Conservation (phyloP, 73 alveolate species). For the Paramecium caudatum region DNA sequence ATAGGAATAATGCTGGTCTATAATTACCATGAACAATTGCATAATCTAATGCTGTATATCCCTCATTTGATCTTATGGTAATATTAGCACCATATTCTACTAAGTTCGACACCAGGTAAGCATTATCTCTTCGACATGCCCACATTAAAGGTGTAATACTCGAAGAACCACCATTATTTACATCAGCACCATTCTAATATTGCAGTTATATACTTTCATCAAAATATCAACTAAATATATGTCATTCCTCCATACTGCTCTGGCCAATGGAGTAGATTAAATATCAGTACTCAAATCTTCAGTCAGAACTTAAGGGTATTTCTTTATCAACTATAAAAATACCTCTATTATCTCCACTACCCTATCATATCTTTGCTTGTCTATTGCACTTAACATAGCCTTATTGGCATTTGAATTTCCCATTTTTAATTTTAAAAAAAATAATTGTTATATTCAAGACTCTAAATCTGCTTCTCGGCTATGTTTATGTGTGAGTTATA, state of each 20-base stretch:
- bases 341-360: constrained; percentile 33
- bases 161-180: constrained; percentile 56
- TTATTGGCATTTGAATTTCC: not conserved
- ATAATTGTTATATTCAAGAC: no score
- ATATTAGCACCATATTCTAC: constrained; percentile 72
- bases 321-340: constrained; percentile 6
- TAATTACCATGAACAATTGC: constrained; percentile 75
- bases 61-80: constrained; percentile 61
- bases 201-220: not conserved
- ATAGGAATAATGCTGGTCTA: constrained; percentile 56
- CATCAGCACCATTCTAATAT: constrained; percentile 61
- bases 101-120: constrained; percentile 45
- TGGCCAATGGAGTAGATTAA: constrained; percentile 69
- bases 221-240: constrained; percentile 64
- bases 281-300: constrained; percentile 25
- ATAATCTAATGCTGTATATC: constrained; percentile 70
- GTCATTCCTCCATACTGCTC: constrained; percentile 77
- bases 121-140: constrained; percentile 76
- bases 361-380: constrained; percentile 52
- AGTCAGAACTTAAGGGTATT: constrained; percentile 6
- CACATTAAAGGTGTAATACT: constrained; percentile 77
- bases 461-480: no score
- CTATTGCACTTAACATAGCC: constrained; percentile 19
- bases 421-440: no score
- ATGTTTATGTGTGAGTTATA: no score